phyloP scores from a whole-genome alignment of 805 yeast species.

The Saturnispora bothae region DNA sequence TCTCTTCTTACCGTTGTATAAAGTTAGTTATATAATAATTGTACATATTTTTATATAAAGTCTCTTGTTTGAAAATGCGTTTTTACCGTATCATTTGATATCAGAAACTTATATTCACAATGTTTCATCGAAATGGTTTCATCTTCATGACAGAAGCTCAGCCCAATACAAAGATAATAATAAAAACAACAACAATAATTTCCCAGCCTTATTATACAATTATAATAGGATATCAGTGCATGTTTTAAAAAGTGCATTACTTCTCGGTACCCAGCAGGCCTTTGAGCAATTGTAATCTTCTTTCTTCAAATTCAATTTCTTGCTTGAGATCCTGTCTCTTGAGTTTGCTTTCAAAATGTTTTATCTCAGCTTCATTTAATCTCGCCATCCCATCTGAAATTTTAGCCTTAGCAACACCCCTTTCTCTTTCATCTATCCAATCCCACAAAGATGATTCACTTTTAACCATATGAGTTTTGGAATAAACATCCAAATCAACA shows the following conservation, averaged over 20 bases:
- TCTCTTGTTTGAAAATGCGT: too few species aligned
- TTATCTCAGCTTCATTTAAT: background rate
- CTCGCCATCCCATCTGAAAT: background rate
- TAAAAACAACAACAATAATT: too few species aligned
- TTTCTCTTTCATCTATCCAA: slow-evolving; percentile 41
- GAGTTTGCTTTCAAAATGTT: background rate
- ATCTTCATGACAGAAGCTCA: background rate
- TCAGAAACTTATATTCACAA: too few species aligned
- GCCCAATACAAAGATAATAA: background rate
- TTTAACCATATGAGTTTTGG: slow-evolving; percentile 27
- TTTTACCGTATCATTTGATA: too few species aligned
- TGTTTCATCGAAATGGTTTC: background rate
- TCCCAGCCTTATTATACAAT: too few species aligned
- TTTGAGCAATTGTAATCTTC: slow-evolving; percentile 3
- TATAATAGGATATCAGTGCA: too few species aligned
- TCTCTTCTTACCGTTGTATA: too few species aligned
- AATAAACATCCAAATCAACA: slow-evolving; percentile 8
- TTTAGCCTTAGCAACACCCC: background rate
- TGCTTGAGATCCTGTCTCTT: slow-evolving; percentile 7
- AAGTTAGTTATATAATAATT: too few species aligned
- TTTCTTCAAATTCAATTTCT: slow-evolving; percentile 7
- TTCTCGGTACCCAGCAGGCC: background rate
- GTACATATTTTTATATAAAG: too few species aligned
- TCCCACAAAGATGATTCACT: slow-evolving; percentile 61
- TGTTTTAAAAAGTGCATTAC: too few species aligned